Conservation (phyloP, 805 yeast species). For the Lachancea thermotolerans region DNA sequence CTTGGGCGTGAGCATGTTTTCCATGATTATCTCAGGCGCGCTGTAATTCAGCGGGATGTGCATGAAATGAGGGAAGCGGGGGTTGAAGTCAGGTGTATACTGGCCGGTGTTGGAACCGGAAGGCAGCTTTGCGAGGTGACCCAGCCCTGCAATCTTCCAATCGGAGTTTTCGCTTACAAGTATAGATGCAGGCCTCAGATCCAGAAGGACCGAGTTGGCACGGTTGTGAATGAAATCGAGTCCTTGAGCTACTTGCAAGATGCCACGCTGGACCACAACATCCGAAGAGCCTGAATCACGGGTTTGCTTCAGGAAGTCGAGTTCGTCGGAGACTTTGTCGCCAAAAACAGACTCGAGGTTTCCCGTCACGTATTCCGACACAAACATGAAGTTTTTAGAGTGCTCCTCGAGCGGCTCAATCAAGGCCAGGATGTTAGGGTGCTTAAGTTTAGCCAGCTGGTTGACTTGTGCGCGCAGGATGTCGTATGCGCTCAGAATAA, state of each 20-base stretch:
- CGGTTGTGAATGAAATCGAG: slow-evolving; percentile 75
- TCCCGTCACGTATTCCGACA: slow-evolving; percentile 67
- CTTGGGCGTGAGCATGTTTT: slow-evolving; percentile 52
- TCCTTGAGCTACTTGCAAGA: slow-evolving; percentile 70
- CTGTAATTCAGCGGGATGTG: slow-evolving; percentile 65
- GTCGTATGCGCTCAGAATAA: slow-evolving; percentile 56
- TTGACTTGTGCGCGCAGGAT: slow-evolving; percentile 61
- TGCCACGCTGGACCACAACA: slow-evolving; percentile 71
- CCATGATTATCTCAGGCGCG: slow-evolving; percentile 79
- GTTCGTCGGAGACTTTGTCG: slow-evolving; percentile 21
- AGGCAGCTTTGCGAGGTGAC: slow-evolving; percentile 39
- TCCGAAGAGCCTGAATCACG: slow-evolving; percentile 46
- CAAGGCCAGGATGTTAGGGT: slow-evolving; percentile 78
- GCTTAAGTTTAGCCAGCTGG: slow-evolving; percentile 74
- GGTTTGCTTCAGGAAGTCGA: slow-evolving; percentile 21
- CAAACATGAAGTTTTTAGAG: slow-evolving; percentile 69
- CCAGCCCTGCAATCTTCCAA: slow-evolving; percentile 87
- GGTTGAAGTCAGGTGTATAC: slow-evolving; percentile 65
- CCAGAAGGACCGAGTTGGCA: slow-evolving; percentile 68
- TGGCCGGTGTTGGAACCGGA: slow-evolving; percentile 48
- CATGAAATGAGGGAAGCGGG: slow-evolving; percentile 66
- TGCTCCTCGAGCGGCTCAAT: slow-evolving; percentile 90
- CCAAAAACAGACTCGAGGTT: slow-evolving; percentile 42
- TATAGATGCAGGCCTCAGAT: slow-evolving; percentile 70
- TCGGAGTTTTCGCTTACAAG: slow-evolving; percentile 79